Evolutionary conservation across 768 basidiomycete genomes (phyloP).

Genomic region (Inosperma sp.): DNA sequence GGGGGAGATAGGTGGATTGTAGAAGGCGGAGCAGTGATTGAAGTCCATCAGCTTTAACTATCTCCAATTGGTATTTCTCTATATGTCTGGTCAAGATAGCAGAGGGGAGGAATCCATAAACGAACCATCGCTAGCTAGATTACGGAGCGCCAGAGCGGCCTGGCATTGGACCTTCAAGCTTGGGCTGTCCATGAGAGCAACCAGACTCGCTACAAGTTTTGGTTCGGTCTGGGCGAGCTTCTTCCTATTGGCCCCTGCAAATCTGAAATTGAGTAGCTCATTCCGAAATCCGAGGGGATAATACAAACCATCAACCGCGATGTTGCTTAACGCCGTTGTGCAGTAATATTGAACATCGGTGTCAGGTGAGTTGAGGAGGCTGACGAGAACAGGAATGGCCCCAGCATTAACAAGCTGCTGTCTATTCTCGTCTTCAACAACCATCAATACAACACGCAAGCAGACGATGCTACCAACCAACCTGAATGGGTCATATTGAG

Average conservation of each 20-base stretch:
- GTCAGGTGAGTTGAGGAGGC: constrained; percentile 89
- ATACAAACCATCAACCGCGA: constrained; percentile 84
- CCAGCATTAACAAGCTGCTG: constrained; percentile 98
- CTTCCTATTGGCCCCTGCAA: constrained; percentile 77
- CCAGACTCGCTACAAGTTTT: constrained; percentile 89
- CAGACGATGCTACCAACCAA: constrained; percentile 27
- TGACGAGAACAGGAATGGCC: constrained; percentile 95
- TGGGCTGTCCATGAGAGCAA: constrained; percentile 93
- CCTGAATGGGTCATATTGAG: constrained; percentile 99
- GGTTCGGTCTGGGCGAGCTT: constrained; percentile 93
- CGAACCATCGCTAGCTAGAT: constrained; percentile 94
- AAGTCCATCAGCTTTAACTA: constrained; percentile 93
- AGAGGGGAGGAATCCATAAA: constrained; percentile 6
- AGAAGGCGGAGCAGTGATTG: constrained; percentile 88
- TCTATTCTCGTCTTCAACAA: constrained; percentile 81
- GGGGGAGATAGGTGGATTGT: constrained; percentile 93
- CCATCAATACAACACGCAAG: constrained; percentile 3
- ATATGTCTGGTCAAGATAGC: constrained; percentile 3
- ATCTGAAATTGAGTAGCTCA: background rate
- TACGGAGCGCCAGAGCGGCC: constrained; percentile 91
- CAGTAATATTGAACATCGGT: constrained; percentile 99
- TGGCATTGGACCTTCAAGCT: constrained; percentile 99
- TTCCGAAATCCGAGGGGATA: background rate
- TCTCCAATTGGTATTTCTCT: constrained; percentile 99
- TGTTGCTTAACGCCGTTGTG: constrained; percentile 96